Base-by-base conservation (phyloP, 768 basidiomycete species). In the Termitomyces sp. region DNA sequence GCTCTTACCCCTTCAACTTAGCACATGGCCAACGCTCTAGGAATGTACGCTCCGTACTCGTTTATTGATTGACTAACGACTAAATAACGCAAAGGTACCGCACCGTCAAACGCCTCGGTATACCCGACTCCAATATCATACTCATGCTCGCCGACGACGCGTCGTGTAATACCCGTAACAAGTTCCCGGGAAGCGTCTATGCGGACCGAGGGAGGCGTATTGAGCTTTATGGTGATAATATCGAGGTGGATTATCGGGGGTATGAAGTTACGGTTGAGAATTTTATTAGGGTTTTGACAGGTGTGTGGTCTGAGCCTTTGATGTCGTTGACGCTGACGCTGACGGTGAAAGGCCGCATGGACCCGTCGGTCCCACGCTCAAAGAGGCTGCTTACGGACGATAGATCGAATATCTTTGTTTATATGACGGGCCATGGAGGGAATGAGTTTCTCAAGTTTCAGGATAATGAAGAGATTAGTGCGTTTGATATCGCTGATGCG, bases 361-460 rank as follows among this genome's bases (percentile, higher is more conserved):
- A 90, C 21, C 77, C 85, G 1, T 88, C 91, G 2, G 81, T 93
- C 2, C 95, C 96, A 3, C 86, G 93, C 9, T 93, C 90, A 0
- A 98, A 99, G 64, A 88, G 96, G 15, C 81, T 99, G 3, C 75
- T 97, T 40, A 88, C 92, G 0, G 95, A 99, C 64, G 88, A 92
- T 54, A 76, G 84, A 28, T 93, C 90, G 6, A 98, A 98, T 64
- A 78, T 99, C 57, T 98, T 98, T 66, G 84, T 99, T 19, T 98
- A 97, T 70, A 90, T 98, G 92, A 96, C 97, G 0, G 97, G 97
- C 0, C 97, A 98, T 62, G 97, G 97, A 12, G 97, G 97, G 0
- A 90, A 96, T 64, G 97, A 97, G 69, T 99, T 98, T 68, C 82
- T 99, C 65, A 98, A 99, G 69, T 98, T 99, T 69, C 97, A 99